Evolutionary conservation across 805 yeast species (phyloP), one percentile per base, ranked within the genome.

Genomic region (Yamadazyma nakazawae): DNA sequence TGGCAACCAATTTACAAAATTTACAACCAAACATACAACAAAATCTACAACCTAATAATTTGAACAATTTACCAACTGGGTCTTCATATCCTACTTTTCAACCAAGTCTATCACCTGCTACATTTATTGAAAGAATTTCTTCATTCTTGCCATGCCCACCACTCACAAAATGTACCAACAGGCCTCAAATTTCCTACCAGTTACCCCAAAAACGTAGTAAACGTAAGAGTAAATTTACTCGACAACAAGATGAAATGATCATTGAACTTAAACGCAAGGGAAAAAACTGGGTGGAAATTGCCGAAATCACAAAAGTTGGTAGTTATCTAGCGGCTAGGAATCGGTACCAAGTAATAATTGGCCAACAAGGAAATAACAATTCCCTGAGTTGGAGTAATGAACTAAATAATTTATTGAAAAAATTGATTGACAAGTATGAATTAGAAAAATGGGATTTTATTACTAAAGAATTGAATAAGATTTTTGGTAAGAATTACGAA

Each of bases 321-420:
- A 77, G 82, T 36, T 82, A 79, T 49, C 65, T 85, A 34, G 88
- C 92, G 0, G 92, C 91, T 0, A 66, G 92, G 47, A 85, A 85
- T 59, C 66, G 92, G 48, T 86, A 86, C 56, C 92, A 85, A 62
- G 92, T 85, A 3, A 72, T 85, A 40, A 84, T 86, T 53, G 94
- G 94, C 4, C 92, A 85, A 59, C 92, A 85, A 56, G 92, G 92
- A 3, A 69, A 69, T 50, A 85, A 86, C 30, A 86, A 85, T 11
- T 74, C 81, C 1, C 76, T 80, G 19, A 76, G 79, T 26, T 84
- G 89, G 84, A 79, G 77, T 9, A 55, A 68, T 1, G 79, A 77
- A 13, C 89, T 84, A 61, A 74, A 79, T 7, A 49, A 62, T 25
- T 69, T 70, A 17, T 64, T 85, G 34, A 81, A 76, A 54, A 59